Evolutionary conservation across 371 early-diverging fungal genomes (phyloP).

Genomic region (Coemansia sp.): DNA sequence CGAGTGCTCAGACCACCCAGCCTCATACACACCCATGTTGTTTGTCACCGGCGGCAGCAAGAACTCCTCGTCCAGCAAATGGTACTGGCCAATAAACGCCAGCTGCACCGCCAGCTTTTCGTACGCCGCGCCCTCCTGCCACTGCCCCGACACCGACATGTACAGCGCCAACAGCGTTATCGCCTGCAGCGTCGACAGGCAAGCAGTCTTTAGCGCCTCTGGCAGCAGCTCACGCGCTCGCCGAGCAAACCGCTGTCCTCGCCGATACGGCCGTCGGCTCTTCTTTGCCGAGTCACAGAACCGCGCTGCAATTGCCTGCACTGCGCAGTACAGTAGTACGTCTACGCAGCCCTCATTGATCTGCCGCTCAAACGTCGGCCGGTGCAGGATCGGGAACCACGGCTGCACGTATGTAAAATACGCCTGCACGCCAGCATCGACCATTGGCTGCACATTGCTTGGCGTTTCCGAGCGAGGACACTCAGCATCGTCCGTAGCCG

Average conservation of each 20-base stretch:
- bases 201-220: constrained; percentile 6
- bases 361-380: constrained; percentile 46
- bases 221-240: constrained; percentile 34
- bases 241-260: constrained; percentile 34
- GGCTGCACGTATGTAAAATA: constrained; percentile 49
- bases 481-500: neutral
- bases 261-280: constrained; percentile 15
- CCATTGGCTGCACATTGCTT: neutral
- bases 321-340: constrained; percentile 34
- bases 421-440: constrained; percentile 31
- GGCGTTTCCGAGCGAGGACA: neutral
- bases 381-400: constrained; percentile 48
- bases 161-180: constrained; percentile 38
- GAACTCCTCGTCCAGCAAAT: constrained; percentile 49
- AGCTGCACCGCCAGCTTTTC: constrained; percentile 48
- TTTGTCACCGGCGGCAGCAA: constrained; percentile 43
- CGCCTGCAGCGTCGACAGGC: constrained; percentile 44
- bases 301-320: constrained; percentile 38
- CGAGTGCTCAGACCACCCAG: constrained; percentile 47
- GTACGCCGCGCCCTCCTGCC: constrained; percentile 47
- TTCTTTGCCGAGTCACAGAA: constrained; percentile 11
- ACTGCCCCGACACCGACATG: constrained; percentile 43
- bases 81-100: constrained; percentile 49
- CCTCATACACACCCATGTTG: constrained; percentile 44
- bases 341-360: constrained; percentile 37